Conservation (phyloP, 78 protist species). For the Blattamonas nauphoetae region DNA sequence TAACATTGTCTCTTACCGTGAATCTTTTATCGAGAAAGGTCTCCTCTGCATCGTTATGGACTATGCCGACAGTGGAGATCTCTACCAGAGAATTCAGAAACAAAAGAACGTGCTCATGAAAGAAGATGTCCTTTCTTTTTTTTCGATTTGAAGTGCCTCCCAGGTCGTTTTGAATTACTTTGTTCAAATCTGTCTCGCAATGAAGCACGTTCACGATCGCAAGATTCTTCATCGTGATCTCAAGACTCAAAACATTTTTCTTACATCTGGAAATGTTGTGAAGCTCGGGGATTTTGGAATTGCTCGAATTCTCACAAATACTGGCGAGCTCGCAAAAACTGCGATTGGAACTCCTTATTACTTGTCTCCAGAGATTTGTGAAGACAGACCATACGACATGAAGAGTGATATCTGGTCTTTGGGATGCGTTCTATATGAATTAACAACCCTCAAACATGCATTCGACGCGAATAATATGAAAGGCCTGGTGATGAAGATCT, state of each 20-base stretch:
- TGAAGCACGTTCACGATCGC: slow-evolving; percentile 61
- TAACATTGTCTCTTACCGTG: slow-evolving; percentile 59
- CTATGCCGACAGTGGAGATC: slow-evolving; percentile 62
- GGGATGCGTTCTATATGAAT: slow-evolving; percentile 64
- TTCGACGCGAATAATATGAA: slow-evolving; percentile 67
- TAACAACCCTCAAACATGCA: slow-evolving; percentile 64
- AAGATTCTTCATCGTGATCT: slow-evolving; percentile 73
- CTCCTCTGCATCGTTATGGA: slow-evolving; percentile 74
- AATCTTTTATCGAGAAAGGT: slow-evolving; percentile 46
- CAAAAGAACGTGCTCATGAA: background rate
- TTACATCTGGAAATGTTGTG: slow-evolving; percentile 44
- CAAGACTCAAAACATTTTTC: slow-evolving; percentile 65
- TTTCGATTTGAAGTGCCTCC: background rate
- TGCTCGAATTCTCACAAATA: slow-evolving; percentile 59
- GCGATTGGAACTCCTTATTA: slow-evolving; percentile 83
- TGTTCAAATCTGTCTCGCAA: slow-evolving; percentile 57
- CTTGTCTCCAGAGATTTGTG: slow-evolving; percentile 63
- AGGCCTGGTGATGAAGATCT: slow-evolving; percentile 62
- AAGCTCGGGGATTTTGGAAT: slow-evolving; percentile 90
- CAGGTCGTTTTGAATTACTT: slow-evolving; percentile 31
- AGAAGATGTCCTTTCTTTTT: background rate
- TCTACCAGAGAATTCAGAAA: background rate
- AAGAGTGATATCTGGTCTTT: slow-evolving; percentile 55
- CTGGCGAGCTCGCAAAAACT: slow-evolving; percentile 27
- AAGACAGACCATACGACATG: slow-evolving; percentile 35